Evolutionary conservation across 257 asterid species (phyloP).

Genomic region (Salvia splendens): DNA sequence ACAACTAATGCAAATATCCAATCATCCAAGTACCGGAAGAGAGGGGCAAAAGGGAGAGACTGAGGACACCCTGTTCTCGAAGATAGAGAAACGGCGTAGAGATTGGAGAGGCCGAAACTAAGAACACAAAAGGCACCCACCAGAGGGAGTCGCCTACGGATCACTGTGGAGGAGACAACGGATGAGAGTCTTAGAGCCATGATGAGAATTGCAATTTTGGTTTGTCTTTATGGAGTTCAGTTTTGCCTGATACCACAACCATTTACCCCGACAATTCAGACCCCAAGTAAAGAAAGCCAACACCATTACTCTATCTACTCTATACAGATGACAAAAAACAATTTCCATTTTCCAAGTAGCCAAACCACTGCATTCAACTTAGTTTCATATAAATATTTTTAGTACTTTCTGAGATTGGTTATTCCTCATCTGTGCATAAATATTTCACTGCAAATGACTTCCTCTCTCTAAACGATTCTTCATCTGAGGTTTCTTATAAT

Average conservation of each 20-base stretch:
- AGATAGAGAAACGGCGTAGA: slow-evolving; percentile 46
- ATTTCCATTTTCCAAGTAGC: no score
- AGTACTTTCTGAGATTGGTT: background rate
- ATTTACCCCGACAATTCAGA: slow-evolving; percentile 41
- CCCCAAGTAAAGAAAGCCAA: slow-evolving; percentile 22
- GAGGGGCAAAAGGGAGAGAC: slow-evolving; percentile 51
- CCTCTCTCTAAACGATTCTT: background rate
- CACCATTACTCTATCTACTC: background rate
- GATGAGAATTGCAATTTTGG: slow-evolving; percentile 35
- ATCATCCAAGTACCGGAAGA: slow-evolving; percentile 44
- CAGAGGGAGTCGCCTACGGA: slow-evolving; percentile 68
- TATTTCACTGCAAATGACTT: background rate
- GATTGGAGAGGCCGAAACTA: slow-evolving; percentile 74
- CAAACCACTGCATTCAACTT: background rate
- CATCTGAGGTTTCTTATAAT: background rate
- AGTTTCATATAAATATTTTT: background rate
- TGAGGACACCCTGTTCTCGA: slow-evolving; percentile 52
- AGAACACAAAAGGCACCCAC: slow-evolving; percentile 85
- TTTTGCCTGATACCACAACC: slow-evolving; percentile 55
- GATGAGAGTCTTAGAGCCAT: slow-evolving; percentile 81
- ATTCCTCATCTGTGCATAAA: background rate
- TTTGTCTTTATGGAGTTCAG: slow-evolving; percentile 42
- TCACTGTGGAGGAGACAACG: slow-evolving; percentile 57
- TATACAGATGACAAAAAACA: slow-evolving; percentile 3
- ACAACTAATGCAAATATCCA: background rate